These are phyloP conservation scores for Candida dajiaensis DNA, from an alignment of 805 yeast genomes.

Conservation along the genomic window DNA sequence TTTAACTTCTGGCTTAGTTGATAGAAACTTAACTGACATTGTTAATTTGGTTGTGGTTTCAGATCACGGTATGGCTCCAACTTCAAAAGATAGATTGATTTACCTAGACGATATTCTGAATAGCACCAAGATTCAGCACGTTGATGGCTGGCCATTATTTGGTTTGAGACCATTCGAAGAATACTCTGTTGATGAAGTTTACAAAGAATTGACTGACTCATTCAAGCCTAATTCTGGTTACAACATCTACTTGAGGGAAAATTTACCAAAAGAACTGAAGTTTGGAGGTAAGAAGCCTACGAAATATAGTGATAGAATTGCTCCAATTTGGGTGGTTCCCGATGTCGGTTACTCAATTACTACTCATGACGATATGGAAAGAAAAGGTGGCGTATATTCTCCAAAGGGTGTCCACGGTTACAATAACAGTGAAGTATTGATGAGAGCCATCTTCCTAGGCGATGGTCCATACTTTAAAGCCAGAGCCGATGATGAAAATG, in stretches of 20 bases:
- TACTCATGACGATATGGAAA: conserved; percentile 50
- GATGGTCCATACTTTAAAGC: conserved; percentile 69
- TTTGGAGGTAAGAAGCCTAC: conserved; percentile 22
- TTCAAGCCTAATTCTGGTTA: conserved; percentile 32
- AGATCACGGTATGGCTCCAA: conserved; percentile 94
- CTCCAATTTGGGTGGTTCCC: conserved; percentile 85
- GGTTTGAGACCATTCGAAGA: conserved; percentile 59
- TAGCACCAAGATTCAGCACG: conserved; percentile 44
- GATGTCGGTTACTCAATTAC: conserved; percentile 73
- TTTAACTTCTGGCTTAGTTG: conserved; percentile 40
- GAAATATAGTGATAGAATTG: conserved; percentile 53
- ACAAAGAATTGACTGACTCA: conserved; percentile 33
- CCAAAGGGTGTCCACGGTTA: conserved; percentile 77
- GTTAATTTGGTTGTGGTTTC: conserved; percentile 76
- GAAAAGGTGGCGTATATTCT: conserved; percentile 16
- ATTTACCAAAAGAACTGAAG: conserved; percentile 37
- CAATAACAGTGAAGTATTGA: conserved; percentile 65
- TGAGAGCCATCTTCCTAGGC: conserved; percentile 80
- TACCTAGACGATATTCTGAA: conserved; percentile 69
- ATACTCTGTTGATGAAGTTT: conserved; percentile 38
- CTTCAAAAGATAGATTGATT: conserved; percentile 61
- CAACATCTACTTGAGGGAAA: conserved; percentile 46
- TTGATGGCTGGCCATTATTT: conserved; percentile 83
- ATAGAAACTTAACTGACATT: conserved; percentile 54
- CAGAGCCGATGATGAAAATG: conserved; percentile 13